A percentile compares a stretch with the other conserved stretches of the same genome.
These are phyloP conservation scores for Colletotrichum agaves DNA, from an alignment of 2,329 filamentous ascomycete species.

Conservation along the genomic window DNA sequence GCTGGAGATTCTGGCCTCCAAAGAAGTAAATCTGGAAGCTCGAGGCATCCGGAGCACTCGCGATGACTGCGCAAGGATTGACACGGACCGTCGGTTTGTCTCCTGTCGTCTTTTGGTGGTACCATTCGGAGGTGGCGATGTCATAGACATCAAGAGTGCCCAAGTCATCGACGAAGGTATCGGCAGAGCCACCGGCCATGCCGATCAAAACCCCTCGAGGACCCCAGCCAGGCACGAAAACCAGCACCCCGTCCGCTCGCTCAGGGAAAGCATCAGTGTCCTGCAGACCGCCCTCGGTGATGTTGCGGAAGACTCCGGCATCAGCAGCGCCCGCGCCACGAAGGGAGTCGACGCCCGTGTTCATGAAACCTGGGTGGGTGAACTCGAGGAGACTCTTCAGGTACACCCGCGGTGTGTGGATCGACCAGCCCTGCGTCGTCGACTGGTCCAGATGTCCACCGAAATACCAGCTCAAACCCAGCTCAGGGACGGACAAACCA, in stretches of 20 bases:
- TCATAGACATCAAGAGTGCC: constrained; percentile 77
- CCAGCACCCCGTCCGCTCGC: constrained; percentile 76
- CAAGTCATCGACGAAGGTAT: constrained; percentile 70
- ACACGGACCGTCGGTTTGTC: constrained; percentile 72
- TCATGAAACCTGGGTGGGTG: constrained; percentile 76
- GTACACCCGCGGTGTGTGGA: constrained; percentile 71
- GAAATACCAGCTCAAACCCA: constrained; percentile 82
- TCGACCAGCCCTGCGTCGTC: constrained; percentile 74
- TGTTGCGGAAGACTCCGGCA: constrained; percentile 76
- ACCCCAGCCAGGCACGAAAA: constrained; percentile 81
- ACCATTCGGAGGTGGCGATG: constrained; percentile 77
- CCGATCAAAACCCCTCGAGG: constrained; percentile 76
- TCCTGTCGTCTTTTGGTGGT: constrained; percentile 77
- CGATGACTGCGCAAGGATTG: constrained; percentile 77
- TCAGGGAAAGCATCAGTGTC: constrained; percentile 68
- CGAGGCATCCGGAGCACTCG: constrained; percentile 75
- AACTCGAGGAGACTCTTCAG: constrained; percentile 80
- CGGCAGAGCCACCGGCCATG: constrained; percentile 76
- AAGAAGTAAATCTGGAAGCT: constrained; percentile 84
- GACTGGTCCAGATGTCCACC: constrained; percentile 76
- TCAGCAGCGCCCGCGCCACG: constrained; percentile 65
- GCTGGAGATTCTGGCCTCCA: constrained; percentile 78
- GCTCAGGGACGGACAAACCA: constrained; percentile 73
- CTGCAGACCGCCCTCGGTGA: constrained; percentile 77
- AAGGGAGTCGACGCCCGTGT: constrained; percentile 69